phyloP scores from a whole-genome alignment of 2,329 filamentous ascomycete species.

The Plenodomus tracheiphilus region DNA sequence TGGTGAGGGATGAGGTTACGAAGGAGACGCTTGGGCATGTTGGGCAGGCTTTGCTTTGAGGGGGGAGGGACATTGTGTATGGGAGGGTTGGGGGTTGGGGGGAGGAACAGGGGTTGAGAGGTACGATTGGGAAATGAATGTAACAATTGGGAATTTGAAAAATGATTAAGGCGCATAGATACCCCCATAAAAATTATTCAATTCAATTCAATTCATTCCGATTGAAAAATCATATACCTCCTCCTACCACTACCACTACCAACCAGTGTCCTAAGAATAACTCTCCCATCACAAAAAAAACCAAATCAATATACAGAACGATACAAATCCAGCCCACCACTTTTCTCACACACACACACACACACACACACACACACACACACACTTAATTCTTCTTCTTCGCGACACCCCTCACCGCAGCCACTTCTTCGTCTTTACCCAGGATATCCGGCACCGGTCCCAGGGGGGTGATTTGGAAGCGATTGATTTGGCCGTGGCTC shows the following conservation, averaged over 20 bases:
- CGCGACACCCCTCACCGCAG: constrained; percentile 51
- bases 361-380: too few relatives aligned
- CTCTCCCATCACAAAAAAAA: too few relatives aligned
- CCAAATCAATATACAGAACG: too few relatives aligned
- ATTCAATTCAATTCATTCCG: too few relatives aligned
- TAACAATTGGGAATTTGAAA: too few relatives aligned
- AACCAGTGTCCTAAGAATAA: too few relatives aligned
- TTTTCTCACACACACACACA: neutral
- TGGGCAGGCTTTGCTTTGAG: constrained; percentile 34
- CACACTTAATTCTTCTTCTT: too few relatives aligned
- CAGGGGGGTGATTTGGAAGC: constrained; percentile 74
- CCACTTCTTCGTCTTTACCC: constrained; percentile 75
- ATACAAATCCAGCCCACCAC: neutral
- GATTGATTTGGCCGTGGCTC: constrained; percentile 68
- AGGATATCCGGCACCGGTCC: constrained; percentile 84
- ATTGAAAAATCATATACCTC: too few relatives aligned
- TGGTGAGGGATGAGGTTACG: constrained; percentile 52
- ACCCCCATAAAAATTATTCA: too few relatives aligned
- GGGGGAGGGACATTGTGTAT: neutral
- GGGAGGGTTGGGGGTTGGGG: neutral
- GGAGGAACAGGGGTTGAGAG: neutral
- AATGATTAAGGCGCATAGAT: too few relatives aligned
- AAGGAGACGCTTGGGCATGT: constrained; percentile 46
- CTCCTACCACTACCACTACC: too few relatives aligned
- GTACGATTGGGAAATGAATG: too few relatives aligned